A percentile compares a stretch with the other conserved stretches of the same genome.
These are phyloP conservation scores for Carex littledalei DNA, from an alignment of 176 grass and related monocot species.

Conservation along the genomic window DNA sequence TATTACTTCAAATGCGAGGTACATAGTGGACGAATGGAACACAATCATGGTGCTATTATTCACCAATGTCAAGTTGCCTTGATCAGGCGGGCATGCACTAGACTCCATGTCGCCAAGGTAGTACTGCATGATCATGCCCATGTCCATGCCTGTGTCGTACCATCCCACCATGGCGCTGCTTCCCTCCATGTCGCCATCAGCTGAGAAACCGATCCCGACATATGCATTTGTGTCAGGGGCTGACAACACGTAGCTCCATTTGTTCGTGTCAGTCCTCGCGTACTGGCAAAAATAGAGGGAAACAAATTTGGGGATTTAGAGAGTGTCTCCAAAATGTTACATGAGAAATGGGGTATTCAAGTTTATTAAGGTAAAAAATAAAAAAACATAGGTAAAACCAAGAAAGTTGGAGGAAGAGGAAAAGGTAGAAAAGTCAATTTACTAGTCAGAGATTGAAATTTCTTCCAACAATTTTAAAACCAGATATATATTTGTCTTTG, in stretches of 20 bases:
- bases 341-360: neutral
- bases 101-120: constrained; percentile 54
- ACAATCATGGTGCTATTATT: constrained; percentile 33
- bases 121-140: constrained; percentile 50
- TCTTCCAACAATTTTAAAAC: neutral
- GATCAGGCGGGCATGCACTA: constrained; percentile 38
- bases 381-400: neutral
- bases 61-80: constrained; percentile 50
- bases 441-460: neutral
- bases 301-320: neutral
- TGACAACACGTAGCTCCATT: constrained; percentile 84
- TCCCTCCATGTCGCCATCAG: constrained; percentile 54
- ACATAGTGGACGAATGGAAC: constrained; percentile 35
- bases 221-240: constrained; percentile 57
- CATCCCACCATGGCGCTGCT: constrained; percentile 76
- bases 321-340: constrained; percentile 1
- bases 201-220: constrained; percentile 63
- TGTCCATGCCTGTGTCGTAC: constrained; percentile 25
- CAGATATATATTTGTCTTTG: neutral
- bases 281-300: constrained; percentile 27
- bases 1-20: constrained; percentile 70
- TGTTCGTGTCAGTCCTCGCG: constrained; percentile 43
- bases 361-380: neutral
- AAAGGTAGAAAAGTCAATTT: constrained; percentile 1
- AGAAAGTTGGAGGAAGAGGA: neutral